Conservation (phyloP, 2,329 filamentous ascomycete genomes). For the Aspergillus pseudoglaucus region DNA sequence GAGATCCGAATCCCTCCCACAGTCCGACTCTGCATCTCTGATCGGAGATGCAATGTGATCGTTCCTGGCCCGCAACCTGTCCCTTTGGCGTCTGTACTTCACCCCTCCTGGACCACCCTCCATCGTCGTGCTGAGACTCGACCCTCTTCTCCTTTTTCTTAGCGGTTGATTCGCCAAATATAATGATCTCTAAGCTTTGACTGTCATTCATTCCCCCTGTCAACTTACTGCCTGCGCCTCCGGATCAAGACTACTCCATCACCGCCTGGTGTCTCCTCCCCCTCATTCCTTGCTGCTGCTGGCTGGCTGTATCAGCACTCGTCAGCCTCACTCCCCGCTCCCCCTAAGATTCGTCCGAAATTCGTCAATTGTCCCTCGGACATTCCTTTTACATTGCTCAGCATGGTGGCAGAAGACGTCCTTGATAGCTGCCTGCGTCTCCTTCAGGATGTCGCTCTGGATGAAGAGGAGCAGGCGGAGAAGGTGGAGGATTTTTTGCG, state of each 20-base stretch:
- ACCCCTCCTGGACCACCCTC: neutral
- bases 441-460: conserved; percentile 71
- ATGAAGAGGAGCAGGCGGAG: conserved; percentile 95
- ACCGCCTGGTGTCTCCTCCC: conserved; percentile 8
- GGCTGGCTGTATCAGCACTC: neutral
- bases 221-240: neutral
- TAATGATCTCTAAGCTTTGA: conserved; percentile 12
- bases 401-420: conserved; percentile 86
- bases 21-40: neutral
- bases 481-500: conserved; percentile 79
- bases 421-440: conserved; percentile 88
- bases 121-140: neutral
- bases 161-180: neutral
- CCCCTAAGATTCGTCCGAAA: conserved; percentile 1
- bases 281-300: neutral
- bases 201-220: too few species aligned
- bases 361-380: conserved; percentile 5
- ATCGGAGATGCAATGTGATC: conserved; percentile 27
- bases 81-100: conserved; percentile 4
- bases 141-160: neutral
- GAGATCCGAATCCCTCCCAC: neutral
- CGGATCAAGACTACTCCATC: conserved; percentile 6
- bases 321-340: conserved; percentile 4
- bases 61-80: conserved; percentile 14
- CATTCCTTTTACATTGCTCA: conserved; percentile 20